These are phyloP conservation scores for Trichoderma pleuroti DNA, from an alignment of 2,329 filamentous ascomycete genomes.

Conservation along the genomic window DNA sequence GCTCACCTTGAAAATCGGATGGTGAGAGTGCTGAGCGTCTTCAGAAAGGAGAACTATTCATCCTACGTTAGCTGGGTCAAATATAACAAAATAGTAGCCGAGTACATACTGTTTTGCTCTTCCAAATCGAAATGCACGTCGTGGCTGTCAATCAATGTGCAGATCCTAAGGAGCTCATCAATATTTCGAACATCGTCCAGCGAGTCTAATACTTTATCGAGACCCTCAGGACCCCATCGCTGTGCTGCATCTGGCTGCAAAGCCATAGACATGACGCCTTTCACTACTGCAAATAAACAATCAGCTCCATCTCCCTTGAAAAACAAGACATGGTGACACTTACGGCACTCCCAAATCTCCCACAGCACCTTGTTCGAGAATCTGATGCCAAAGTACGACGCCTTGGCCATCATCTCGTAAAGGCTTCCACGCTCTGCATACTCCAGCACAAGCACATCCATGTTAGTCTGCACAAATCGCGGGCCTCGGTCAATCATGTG, in stretches of 20 bases:
- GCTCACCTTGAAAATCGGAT: constrained; percentile 28
- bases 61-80: constrained; percentile 5
- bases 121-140: constrained; percentile 33
- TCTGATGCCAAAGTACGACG: neutral
- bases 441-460: constrained; percentile 28
- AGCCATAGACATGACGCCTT: constrained; percentile 28
- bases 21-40: constrained; percentile 19
- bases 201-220: constrained; percentile 7
- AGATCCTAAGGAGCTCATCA: neutral
- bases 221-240: neutral
- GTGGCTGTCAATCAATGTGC: constrained; percentile 21
- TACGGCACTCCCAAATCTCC: constrained; percentile 32
- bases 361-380: constrained; percentile 27
- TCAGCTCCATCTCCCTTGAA: constrained; percentile 6
- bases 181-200: constrained; percentile 2
- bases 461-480: neutral
- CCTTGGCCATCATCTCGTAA: constrained; percentile 20
- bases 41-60: constrained; percentile 25
- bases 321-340: constrained; percentile 6
- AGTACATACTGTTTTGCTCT: constrained; percentile 28
- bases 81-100: neutral
- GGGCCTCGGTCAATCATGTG: neutral
- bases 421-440: constrained; percentile 27
- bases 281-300: constrained; percentile 24
- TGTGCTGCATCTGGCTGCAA: constrained; percentile 23